These are phyloP conservation scores for Fusarium sp. DNA, from an alignment of 2,329 filamentous ascomycete species.

Conservation along the genomic window DNA sequence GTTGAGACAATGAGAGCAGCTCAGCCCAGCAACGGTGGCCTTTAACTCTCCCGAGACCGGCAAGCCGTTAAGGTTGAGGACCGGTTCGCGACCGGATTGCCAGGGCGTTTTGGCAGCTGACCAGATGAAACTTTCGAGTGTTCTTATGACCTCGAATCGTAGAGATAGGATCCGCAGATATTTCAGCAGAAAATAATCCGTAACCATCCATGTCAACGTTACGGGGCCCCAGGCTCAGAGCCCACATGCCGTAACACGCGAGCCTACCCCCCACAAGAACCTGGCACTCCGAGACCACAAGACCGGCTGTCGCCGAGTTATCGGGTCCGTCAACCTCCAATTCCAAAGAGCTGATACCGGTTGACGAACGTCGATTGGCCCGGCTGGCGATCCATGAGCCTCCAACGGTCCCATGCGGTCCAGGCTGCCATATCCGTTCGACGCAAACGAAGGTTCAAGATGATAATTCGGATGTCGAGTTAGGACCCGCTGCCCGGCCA, in stretches of 20 bases:
- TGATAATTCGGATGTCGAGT: conserved; percentile 32
- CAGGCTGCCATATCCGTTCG: conserved; percentile 21
- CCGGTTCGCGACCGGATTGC: background rate
- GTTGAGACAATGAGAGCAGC: background rate
- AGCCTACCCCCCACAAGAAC: conserved; percentile 24
- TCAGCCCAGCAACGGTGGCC: background rate
- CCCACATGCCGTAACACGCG: conserved; percentile 18
- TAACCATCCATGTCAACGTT: conserved; percentile 6
- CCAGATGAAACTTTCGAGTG: conserved; percentile 27
- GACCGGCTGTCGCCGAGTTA: conserved; percentile 17
- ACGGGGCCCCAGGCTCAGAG: conserved; percentile 18
- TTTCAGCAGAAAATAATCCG: background rate
- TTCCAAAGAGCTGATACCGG: conserved; percentile 17
- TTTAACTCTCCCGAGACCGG: background rate
- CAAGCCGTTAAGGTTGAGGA: conserved; percentile 4
- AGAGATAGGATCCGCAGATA: conserved; percentile 25
- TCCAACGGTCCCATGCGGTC: conserved; percentile 16
- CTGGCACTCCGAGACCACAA: conserved; percentile 15
- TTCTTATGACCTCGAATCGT: conserved; percentile 32
- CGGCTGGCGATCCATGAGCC: conserved; percentile 35
- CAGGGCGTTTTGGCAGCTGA: conserved; percentile 28
- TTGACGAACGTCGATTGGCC: conserved; percentile 33
- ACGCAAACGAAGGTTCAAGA: conserved; percentile 19
- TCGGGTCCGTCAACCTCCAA: conserved; percentile 22
- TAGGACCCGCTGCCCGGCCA: conserved; percentile 33